These are phyloP conservation scores for Penicillium sp. DNA, from an alignment of 2,329 filamentous ascomycete genomes.

Conservation along the genomic window DNA sequence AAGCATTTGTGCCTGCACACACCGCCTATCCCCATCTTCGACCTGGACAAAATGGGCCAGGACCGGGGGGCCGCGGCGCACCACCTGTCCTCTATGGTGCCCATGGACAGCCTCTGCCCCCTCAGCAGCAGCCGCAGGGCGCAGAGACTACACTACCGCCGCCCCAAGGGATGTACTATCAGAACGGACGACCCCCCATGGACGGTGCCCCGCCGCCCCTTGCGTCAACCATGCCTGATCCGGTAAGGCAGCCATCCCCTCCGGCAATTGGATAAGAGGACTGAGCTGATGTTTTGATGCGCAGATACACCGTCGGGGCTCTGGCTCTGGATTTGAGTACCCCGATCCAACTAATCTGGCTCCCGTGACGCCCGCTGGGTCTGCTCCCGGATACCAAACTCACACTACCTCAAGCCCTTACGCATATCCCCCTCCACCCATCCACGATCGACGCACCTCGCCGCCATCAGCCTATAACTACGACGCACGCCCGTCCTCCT, in stretches of 20 bases:
- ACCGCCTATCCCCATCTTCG: slow-evolving; percentile 59
- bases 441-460: slow-evolving; percentile 43
- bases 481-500: slow-evolving; percentile 41
- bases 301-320: slow-evolving; percentile 45
- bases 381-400: slow-evolving; percentile 43
- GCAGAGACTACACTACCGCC: slow-evolving; percentile 39
- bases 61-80: slow-evolving; percentile 34
- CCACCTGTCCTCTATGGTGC: slow-evolving; percentile 44
- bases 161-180: slow-evolving; percentile 41
- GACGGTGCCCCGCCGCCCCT: slow-evolving; percentile 36
- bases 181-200: slow-evolving; percentile 34
- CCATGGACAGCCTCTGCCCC: slow-evolving; percentile 49
- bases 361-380: slow-evolving; percentile 45
- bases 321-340: slow-evolving; percentile 45
- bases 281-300: slow-evolving; percentile 11
- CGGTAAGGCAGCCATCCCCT: slow-evolving; percentile 42
- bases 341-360: slow-evolving; percentile 47
- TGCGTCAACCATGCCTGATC: slow-evolving; percentile 42
- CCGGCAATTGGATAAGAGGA: background rate
- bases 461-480: slow-evolving; percentile 46
- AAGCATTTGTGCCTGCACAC: slow-evolving; percentile 70
- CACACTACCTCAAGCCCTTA: slow-evolving; percentile 39
- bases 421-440: slow-evolving; percentile 31
- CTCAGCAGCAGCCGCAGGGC: slow-evolving; percentile 42
- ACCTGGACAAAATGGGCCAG: slow-evolving; percentile 30